Evolutionary conservation across 441 rosid genomes (phyloP).

Genomic region (Populus trichocarpa): DNA sequence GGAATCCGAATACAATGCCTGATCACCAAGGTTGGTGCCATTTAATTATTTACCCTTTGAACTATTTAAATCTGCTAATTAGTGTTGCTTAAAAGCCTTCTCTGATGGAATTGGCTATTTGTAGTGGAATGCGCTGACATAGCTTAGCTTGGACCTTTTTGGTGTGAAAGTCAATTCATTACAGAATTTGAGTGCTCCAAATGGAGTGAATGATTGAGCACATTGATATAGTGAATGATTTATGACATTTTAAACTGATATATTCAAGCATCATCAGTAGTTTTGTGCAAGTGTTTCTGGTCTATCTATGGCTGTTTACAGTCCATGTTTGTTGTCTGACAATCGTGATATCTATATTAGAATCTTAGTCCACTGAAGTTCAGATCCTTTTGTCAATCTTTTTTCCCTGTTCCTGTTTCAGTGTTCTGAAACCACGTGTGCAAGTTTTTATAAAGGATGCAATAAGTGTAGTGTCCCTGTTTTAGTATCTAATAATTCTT

Average conservation of each 20-base stretch:
- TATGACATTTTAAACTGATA: not conserved
- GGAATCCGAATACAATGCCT: slow-evolving; percentile 46
- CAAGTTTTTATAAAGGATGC: not conserved
- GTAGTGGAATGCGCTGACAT: not conserved
- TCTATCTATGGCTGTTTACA: not conserved
- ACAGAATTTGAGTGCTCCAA: not conserved
- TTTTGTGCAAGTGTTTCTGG: not conserved
- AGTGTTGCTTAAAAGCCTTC: slow-evolving; percentile 7
- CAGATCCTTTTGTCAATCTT: not conserved
- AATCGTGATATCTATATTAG: not conserved
- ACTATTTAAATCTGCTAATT: slow-evolving; percentile 6
- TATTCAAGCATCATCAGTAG: not conserved
- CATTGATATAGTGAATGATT: not conserved
- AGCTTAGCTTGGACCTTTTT: not conserved
- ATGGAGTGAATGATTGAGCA: slow-evolving; percentile 12
- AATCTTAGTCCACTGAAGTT: not conserved
- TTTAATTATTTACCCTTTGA: slow-evolving; percentile 13
- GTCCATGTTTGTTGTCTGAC: not conserved
- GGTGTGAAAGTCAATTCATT: not conserved
- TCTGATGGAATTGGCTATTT: slow-evolving; percentile 5
- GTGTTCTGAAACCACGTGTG: not conserved
- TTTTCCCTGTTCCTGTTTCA: not conserved
- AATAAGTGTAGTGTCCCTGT: not conserved
- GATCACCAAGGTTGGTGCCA: slow-evolving; percentile 56
- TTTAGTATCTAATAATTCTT: not conserved